Base-by-base conservation (phyloP, 2,329 filamentous ascomycete species). In the Diaporthe australafricana region DNA sequence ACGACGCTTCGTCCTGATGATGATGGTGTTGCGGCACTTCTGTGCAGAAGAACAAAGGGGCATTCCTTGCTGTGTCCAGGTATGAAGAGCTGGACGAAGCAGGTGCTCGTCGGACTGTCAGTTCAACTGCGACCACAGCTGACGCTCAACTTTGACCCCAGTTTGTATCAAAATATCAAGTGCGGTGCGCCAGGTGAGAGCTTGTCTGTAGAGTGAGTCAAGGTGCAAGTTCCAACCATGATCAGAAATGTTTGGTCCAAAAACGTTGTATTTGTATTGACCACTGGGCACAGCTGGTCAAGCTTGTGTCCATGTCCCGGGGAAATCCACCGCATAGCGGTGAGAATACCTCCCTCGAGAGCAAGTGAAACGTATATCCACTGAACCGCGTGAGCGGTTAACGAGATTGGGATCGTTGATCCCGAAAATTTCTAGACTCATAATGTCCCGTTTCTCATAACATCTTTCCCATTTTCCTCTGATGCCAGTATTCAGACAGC, bases 331-430 rank as follows among this genome's bases (percentile, higher is more conserved):
- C 22, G 42, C 55, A 32, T 45, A 32, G 16, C 32, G 22, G 8
- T 5, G 4, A 48, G 53, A 11, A n/a, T 16, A 50, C 11, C 30
- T 52, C 52, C 47, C 35, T 25, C 40, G 60, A 66, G 35, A 63
- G 27, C 60, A 14, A 53, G 30, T 35, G 40, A 62, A 70, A 72
- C 65, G 66, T 72, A 72, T 70, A 70, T 70, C 67, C 53, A 60
- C 52, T 38, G 53, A 69, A 17, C 67, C 67, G 67, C 67, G 67
- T 60, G 67, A 50, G 67, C 67, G 55, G 32, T 42, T 69, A 38
- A 69, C 66, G 50, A 50, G 53, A 50, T 42, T 62, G 72, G 69
- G 72, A 57, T 72, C n/a, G 62, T 65, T 65, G 38, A 63, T 69
- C 69, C 72, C 65, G 48, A 25, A 48, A 35, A 69, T 69, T 32